Evolutionary conservation across 1,139 yeast genomes (phyloP), one percentile per base, ranked within the genome.

Genomic region (Pichia sp.): DNA sequence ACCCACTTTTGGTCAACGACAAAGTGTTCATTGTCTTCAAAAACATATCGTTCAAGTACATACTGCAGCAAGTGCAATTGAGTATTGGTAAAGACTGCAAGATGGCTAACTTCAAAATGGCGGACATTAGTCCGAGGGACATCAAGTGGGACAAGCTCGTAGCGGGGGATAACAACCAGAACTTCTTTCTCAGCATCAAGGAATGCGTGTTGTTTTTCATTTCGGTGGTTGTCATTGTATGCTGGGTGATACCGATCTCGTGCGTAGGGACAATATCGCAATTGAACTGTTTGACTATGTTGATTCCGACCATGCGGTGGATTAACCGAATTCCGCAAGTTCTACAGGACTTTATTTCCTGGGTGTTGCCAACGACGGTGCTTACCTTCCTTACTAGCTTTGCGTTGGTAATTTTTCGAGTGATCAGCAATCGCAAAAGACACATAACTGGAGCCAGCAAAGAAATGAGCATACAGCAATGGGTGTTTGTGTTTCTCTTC

Each of bases 221-320:
- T 3, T 74, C 80, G 47, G 69, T 81, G 11, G 56, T 74, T 5
- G 70, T 84, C 0, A 80, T 81, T 3, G 64, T 83, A 1, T 74
- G 84, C 6, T 85, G 88, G 78, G 84, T 84, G 1, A 68, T 85
- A 0, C 93, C 93, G 0, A 89, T 86, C 1, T 86, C 90, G 0
- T 75, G 84, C 56, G 80, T 85, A 47, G 88, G 89, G 0, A 70
- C 85, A n/a, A 69, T 85, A 0, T 80, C 89, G 0, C 90, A 85
- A 59, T 71, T 83, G 4, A 87, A 89, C 0, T 75, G 80, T 56
- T 62, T 84, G 49, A 77, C 84, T 0, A 74, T 75, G 26, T 64
- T 81, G 41, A 67, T 84, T 41, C 88, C 90, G 3, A 74, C 79
- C 49, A 69, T 83, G 38, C 66, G 72, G 1, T 79, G 84, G 78